Conservation (phyloP, 192 early-diverging fungal genomes). For the Rhizophagus prolifer region DNA sequence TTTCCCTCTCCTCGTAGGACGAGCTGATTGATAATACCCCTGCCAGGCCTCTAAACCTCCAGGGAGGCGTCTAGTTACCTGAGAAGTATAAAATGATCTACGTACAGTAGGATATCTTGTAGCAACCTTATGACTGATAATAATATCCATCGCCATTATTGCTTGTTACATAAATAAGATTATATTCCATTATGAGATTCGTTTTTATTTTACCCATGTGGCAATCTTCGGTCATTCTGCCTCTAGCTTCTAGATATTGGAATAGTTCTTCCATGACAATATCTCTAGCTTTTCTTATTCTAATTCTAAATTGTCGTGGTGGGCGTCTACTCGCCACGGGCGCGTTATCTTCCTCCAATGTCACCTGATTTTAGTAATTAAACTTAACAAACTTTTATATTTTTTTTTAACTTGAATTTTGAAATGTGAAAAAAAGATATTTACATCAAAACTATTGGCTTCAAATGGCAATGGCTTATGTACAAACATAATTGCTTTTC, state of each 20-base stretch:
- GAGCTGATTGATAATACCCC: constrained; percentile 88
- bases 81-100: constrained; percentile 86
- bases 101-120: constrained; percentile 73
- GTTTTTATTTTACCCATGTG: constrained; percentile 28
- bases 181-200: neutral
- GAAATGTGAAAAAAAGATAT: neutral
- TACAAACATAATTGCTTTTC: constrained; percentile 74
- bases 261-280: constrained; percentile 63
- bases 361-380: constrained; percentile 35
- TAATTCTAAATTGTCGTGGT: constrained; percentile 60
- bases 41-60: constrained; percentile 90
- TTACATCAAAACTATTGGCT: constrained; percentile 56
- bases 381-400: neutral
- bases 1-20: constrained; percentile 42
- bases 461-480: constrained; percentile 49
- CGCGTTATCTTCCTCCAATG: constrained; percentile 39
- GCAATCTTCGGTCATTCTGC: constrained; percentile 36
- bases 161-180: constrained; percentile 18
- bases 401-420: too few species aligned
- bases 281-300: constrained; percentile 57
- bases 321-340: constrained; percentile 32
- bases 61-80: constrained; percentile 38
- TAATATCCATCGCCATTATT: constrained; percentile 74
- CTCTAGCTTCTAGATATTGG: constrained; percentile 50
- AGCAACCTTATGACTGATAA: constrained; percentile 76